Evolutionary conservation across 108 stramenopile species (phyloP).

Genomic region (Fistulifera pelliculosa): DNA sequence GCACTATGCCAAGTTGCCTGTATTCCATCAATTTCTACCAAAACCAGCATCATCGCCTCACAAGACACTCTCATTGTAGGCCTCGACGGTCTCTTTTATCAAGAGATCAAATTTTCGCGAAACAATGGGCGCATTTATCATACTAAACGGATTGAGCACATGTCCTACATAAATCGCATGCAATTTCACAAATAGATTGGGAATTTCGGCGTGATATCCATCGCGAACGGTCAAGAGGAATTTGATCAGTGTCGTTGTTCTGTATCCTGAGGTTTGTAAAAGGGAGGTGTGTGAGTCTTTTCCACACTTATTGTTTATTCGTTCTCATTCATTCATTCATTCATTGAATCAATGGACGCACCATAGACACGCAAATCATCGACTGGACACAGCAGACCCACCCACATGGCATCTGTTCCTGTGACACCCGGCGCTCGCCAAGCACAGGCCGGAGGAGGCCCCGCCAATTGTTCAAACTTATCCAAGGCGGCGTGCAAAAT

Average conservation of each 20-base stretch:
- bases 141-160: constrained; percentile 39
- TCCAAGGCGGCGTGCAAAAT: constrained; percentile 49
- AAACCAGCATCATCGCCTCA: no score
- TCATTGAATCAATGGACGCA: constrained; percentile 1
- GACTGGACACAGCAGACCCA: constrained; percentile 33
- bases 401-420: constrained; percentile 29
- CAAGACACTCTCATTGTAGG: constrained; percentile 13
- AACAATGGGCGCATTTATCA: constrained; percentile 3
- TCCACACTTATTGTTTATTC: not conserved
- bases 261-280: constrained; percentile 14
- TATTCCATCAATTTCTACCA: no score
- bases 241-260: constrained; percentile 35
- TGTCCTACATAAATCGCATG: constrained; percentile 35
- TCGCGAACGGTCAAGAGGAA: constrained; percentile 35
- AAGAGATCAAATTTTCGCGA: constrained; percentile 26
- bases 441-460: constrained; percentile 22
- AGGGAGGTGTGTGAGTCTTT: not conserved
- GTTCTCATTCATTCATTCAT: not conserved
- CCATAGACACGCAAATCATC: constrained; percentile 47
- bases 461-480: constrained; percentile 44
- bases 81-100: constrained; percentile 14
- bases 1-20: no score
- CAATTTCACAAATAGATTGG: constrained; percentile 15
- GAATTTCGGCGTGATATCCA: constrained; percentile 2
- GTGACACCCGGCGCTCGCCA: constrained; percentile 17